Percentiles rank a stretch among this genome's conserved stretches.
These are phyloP conservation scores for Thalassiosira hispida DNA, from an alignment of 352 stramenopile genomes.

Conservation along the genomic window DNA sequence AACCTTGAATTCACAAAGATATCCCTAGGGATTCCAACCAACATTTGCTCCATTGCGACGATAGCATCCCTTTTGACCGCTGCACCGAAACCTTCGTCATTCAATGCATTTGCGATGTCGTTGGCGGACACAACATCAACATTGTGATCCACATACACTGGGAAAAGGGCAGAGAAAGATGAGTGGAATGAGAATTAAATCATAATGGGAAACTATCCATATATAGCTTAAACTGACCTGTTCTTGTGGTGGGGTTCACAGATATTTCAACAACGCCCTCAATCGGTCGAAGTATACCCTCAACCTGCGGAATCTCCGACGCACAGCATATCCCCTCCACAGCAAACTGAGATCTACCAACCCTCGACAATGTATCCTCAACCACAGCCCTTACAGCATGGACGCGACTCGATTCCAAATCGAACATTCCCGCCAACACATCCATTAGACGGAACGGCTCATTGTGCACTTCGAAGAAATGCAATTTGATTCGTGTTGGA, in stretches of 20 bases:
- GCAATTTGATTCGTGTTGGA: constrained; percentile 26
- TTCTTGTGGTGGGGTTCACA: constrained; percentile 60
- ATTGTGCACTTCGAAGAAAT: constrained; percentile 40
- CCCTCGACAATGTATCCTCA: constrained; percentile 6
- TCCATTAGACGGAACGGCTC: constrained; percentile 45
- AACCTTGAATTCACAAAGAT: constrained; percentile 49
- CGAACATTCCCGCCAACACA: constrained; percentile 40
- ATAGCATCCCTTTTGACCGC: constrained; percentile 48
- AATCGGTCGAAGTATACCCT: constrained; percentile 41
- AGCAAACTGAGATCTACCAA: constrained; percentile 50
- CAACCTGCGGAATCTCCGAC: constrained; percentile 55
- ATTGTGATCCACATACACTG: constrained; percentile 64
- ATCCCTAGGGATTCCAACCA: constrained; percentile 52
- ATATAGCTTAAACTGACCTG: background rate
- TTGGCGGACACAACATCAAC: constrained; percentile 31
- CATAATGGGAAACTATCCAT: background rate
- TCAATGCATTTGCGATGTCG: constrained; percentile 51
- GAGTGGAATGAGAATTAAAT: background rate
- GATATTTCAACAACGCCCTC: constrained; percentile 53
- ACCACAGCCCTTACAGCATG: constrained; percentile 17
- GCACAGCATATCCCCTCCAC: constrained; percentile 70
- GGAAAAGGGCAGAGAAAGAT: background rate
- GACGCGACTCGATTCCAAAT: constrained; percentile 43
- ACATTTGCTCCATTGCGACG: constrained; percentile 23
- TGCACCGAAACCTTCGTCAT: constrained; percentile 54